Conservation (phyloP, 164 flowering plant species). For the Aristolochia contorta region DNA sequence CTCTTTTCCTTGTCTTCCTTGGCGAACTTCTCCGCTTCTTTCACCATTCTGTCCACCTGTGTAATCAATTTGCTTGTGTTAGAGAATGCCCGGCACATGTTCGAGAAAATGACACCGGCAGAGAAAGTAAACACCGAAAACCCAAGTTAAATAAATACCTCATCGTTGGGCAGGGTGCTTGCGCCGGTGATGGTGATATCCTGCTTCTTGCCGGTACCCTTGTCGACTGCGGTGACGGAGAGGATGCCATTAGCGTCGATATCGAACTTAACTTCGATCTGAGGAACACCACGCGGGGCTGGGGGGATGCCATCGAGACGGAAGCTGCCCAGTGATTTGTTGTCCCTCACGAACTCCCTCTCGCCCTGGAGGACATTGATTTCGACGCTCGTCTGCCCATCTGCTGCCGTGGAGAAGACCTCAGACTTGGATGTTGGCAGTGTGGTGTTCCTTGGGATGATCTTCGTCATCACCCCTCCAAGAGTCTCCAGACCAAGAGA, state of each 20-base stretch:
- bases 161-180: conserved; percentile 44
- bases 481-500: conserved; percentile 65
- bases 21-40: conserved; percentile 60
- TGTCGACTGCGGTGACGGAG: conserved; percentile 39
- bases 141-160: conserved; percentile 22
- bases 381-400: conserved; percentile 77
- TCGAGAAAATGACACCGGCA: too few relatives aligned
- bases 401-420: conserved; percentile 76
- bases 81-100: too few relatives aligned
- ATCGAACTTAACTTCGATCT: conserved; percentile 41
- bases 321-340: conserved; percentile 81
- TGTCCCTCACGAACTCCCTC: conserved; percentile 77
- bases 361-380: conserved; percentile 85
- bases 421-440: conserved; percentile 76
- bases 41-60: conserved; percentile 72
- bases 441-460: conserved; percentile 62
- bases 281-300: conserved; percentile 66
- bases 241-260: conserved; percentile 48
- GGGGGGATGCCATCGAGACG: conserved; percentile 83
- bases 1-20: conserved; percentile 79
- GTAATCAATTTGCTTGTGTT: neutral
- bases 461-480: conserved; percentile 73
- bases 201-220: conserved; percentile 54
- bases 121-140: too few relatives aligned
- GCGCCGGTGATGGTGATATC: conserved; percentile 55